These are phyloP conservation scores for Poterioochromonas sp. DNA, from an alignment of 352 stramenopile species.

Conservation along the genomic window DNA sequence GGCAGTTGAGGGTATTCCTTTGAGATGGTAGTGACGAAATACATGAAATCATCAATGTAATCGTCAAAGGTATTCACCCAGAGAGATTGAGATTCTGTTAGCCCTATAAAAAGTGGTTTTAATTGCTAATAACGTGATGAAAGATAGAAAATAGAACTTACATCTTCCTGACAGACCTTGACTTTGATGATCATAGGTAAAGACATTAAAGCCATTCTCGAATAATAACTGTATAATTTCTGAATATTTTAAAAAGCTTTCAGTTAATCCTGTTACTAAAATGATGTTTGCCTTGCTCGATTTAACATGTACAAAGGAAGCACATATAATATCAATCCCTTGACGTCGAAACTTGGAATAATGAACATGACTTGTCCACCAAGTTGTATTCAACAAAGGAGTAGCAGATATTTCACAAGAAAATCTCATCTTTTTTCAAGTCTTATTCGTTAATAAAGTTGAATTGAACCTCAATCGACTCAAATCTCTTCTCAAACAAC, in stretches of 20 bases:
- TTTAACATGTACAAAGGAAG: background rate
- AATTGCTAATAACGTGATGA: background rate
- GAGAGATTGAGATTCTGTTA: slow-evolving; percentile 7
- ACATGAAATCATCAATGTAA: slow-evolving; percentile 33
- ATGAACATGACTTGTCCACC: slow-evolving; percentile 2
- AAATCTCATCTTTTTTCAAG: slow-evolving; percentile 3
- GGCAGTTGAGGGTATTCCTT: background rate
- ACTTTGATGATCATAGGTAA: slow-evolving; percentile 26
- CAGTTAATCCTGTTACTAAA: slow-evolving; percentile 11
- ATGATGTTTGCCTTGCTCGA: background rate
- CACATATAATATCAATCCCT: slow-evolving; percentile 31
- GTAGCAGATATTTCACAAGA: background rate
- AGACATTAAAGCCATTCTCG: background rate
- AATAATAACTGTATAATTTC: slow-evolving; percentile 20
- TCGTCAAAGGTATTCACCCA: slow-evolving; percentile 28
- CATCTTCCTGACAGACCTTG: slow-evolving; percentile 11
- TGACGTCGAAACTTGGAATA: slow-evolving; percentile 20
- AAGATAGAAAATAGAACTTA: background rate
- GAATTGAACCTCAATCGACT: background rate
- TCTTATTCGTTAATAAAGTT: background rate
- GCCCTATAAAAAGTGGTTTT: slow-evolving; percentile 3
- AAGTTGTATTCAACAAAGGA: background rate
- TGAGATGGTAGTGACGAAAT: slow-evolving; percentile 5
- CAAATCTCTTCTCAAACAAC: too few species aligned
- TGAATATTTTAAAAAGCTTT: slow-evolving; percentile 28